Evolutionary conservation across 192 early-diverging fungal genomes (phyloP).

Genomic region (Mortierella claussenii): DNA sequence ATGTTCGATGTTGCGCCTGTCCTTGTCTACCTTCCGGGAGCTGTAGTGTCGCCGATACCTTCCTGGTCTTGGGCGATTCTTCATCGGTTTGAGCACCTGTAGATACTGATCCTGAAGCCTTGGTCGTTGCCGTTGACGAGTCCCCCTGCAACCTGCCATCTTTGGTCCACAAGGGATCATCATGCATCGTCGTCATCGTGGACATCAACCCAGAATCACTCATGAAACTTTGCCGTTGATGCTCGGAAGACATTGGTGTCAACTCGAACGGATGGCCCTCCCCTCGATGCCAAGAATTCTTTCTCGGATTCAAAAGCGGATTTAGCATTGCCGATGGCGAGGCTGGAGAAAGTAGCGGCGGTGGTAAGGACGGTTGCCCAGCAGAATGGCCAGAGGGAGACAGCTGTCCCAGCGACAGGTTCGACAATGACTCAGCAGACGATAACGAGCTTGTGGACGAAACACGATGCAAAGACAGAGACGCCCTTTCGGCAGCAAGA

Average conservation of each 20-base stretch:
- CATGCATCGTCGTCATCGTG: slow-evolving; percentile 19
- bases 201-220: slow-evolving; percentile 15
- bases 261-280: slow-evolving; percentile 45
- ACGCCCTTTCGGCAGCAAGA: slow-evolving; percentile 11
- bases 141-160: background rate
- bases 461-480: background rate
- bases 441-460: slow-evolving; percentile 1
- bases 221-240: slow-evolving; percentile 21
- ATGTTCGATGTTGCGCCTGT: no score
- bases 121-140: no score
- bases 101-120: no score
- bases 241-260: background rate
- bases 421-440: background rate
- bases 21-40: no score
- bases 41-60: background rate
- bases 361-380: background rate
- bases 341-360: background rate
- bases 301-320: slow-evolving; percentile 32
- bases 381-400: background rate
- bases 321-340: slow-evolving; percentile 7
- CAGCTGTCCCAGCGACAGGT: background rate
- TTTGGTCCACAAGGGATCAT: slow-evolving; percentile 4
- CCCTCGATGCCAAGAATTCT: slow-evolving; percentile 50
- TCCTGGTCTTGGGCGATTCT: background rate
- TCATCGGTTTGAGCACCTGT: no score